A percentile compares a stretch with the other conserved stretches of the same genome.
phyloP scores from a whole-genome alignment of 2,329 filamentous ascomycete genomes.

The Coniochaeta prunicola region DNA sequence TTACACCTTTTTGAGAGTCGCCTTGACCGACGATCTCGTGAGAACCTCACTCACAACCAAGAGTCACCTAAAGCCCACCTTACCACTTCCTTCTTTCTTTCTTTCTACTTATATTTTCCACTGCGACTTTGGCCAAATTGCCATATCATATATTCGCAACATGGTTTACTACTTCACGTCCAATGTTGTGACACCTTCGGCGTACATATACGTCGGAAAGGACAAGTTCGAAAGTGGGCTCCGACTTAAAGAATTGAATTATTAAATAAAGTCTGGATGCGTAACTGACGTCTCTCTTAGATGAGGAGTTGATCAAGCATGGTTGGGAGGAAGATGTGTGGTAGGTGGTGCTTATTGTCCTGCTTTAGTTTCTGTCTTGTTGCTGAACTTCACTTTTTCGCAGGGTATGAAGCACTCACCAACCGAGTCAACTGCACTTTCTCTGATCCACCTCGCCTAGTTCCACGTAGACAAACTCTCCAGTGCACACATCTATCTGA shows the following conservation, averaged over 20 bases:
- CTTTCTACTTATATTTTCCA: background rate
- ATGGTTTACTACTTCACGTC: slow-evolving; percentile 99
- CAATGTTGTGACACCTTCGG: slow-evolving; percentile 70
- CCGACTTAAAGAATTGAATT: background rate
- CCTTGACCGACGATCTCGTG: background rate
- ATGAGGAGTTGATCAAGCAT: slow-evolving; percentile 92
- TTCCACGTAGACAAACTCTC: slow-evolving; percentile 98
- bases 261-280: slow-evolving; percentile 1
- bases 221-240: slow-evolving; percentile 91
- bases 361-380: background rate
- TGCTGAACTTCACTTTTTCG: slow-evolving; percentile 4
- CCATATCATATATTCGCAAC: slow-evolving; percentile 8
- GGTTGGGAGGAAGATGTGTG: slow-evolving; percentile 95
- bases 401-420: slow-evolving; percentile 22
- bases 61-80: background rate
- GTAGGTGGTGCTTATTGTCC: slow-evolving; percentile 36
- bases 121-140: background rate
- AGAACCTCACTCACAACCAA: background rate
- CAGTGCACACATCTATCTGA: slow-evolving; percentile 92
- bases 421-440: background rate
- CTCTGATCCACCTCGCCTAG: slow-evolving; percentile 35
- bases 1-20: background rate
- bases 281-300: slow-evolving; percentile 37
- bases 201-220: slow-evolving; percentile 93
- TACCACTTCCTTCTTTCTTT: background rate